Base-by-base conservation (phyloP, 495 filamentous ascomycete species). In the Pyrenopolyporus hunteri region DNA sequence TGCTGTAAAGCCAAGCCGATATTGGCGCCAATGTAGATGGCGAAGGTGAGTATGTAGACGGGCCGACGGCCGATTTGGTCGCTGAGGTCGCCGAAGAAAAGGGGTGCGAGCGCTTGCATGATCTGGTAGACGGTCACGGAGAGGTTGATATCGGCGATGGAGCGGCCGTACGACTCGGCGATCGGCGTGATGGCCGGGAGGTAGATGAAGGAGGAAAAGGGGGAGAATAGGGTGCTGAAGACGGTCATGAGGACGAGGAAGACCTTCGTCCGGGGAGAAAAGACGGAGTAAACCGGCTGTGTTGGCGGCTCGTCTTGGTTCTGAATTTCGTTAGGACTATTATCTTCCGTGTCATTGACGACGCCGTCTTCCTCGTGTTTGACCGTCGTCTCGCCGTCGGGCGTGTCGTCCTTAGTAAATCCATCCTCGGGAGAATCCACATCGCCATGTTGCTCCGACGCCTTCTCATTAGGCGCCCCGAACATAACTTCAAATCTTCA, bases 131-230 rank as follows among this genome's bases (percentile, higher is more conserved):
- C 73, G 9, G 81, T 83, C 11, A 85, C 73, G 3, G 78, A 81
- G 20, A 87, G 70, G 61, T 87, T 87, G 57, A 87, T 80, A 6
- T 81, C 64, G 0, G 72, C 74, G 1, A 73, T 60, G 2, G 82
- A 82, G 7, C 81, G 74, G 22, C 78, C 46, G 32, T 83, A 76
- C 29, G 79, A 72, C 1, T 57, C 22, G 0, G 80, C 70, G 9
- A 86, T 52, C 2, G 75, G 72, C 4, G 78, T 81, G 53, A 89
- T 70, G 2, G 85, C 82, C 3, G 86, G 86, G 58, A 87, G 84
- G 69, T 90, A 90, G 44, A 89, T 88, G 61, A 85, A 87, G 14
- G 83, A 82, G 2, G 82, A 84, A 10, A 88, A 72, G 0, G 85
- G 85, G 0, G 86, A 89, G 70, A 87, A 84, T 63, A 87, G 81